Evolutionary conservation across 257 asterid species (phyloP), one percentile per base, ranked within the genome.

Genomic region (Plantago major): DNA sequence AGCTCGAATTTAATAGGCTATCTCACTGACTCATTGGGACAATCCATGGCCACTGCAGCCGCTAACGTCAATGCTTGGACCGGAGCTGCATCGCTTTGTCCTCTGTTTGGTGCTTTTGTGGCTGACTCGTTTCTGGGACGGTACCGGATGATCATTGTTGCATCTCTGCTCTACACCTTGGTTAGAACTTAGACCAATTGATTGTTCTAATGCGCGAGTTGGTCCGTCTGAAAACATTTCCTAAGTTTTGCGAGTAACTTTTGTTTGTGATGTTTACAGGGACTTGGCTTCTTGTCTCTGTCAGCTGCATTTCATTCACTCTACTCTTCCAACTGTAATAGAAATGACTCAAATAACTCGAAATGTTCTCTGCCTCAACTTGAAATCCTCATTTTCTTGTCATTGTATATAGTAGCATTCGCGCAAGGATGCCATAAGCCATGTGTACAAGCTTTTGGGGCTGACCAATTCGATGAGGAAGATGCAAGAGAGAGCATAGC

Each of bases 351-450:
- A 14, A 65, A 65, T 33, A 49, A 18, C 58, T 13, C 15, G 15
- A 37, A 48, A 9, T 78, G 84, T 48, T 62, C 82, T 46, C 76
- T 71, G 12, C 70, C 70, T 11, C 13, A 7, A 5, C 37, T 55
- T 12, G 67, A 72, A 45, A 52, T 80, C 14, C 14, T 73, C 11
- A 9, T 73, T 52, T 76, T 80, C 79, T 81, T 78, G 70, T 63
- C 74, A 59, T 74, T 83, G 33, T 81, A 78, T 61, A 22, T 81
- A 3, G 64, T 76, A 2, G 81, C 80, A 9, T 22, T 71, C 9
- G 87, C 80, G 2, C 81, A 80, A 55, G 85, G 79, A 37, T 82
- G 87, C 13, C 85, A 76, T 10, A 69, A 58, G 69, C 78, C 82
- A 13, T 58, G 74, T 17, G 42, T 63, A 2, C 86, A 79, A 51